These are phyloP conservation scores for Huntiella bhutanensis DNA, from an alignment of 2,329 filamentous ascomycete genomes.

Conservation along the genomic window DNA sequence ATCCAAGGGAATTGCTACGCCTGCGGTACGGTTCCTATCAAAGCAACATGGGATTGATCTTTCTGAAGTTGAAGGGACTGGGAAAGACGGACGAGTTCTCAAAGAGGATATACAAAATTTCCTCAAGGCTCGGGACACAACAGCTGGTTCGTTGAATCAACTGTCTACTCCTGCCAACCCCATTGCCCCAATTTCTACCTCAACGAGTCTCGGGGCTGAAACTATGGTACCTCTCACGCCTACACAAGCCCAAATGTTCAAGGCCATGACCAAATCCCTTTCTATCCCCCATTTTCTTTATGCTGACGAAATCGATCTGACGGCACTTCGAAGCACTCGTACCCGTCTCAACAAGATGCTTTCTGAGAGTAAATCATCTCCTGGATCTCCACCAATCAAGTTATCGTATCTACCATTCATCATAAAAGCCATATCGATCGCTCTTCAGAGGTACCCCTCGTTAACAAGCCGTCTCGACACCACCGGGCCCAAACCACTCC, in stretches of 20 bases:
- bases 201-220: conserved; percentile 36
- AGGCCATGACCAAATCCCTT: conserved; percentile 83
- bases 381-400: conserved; percentile 33
- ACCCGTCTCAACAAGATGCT: conserved; percentile 53
- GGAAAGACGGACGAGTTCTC: conserved; percentile 73
- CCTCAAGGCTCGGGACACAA: conserved; percentile 30
- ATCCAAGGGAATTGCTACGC: conserved; percentile 66
- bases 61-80: conserved; percentile 59
- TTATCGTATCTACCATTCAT: conserved; percentile 87
- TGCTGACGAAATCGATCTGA: conserved; percentile 74
- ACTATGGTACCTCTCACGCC: conserved; percentile 51
- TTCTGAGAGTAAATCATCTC: conserved; percentile 22
- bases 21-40: conserved; percentile 73
- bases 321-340: conserved; percentile 52
- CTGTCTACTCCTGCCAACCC: conserved; percentile 13
- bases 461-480: conserved; percentile 71
- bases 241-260: conserved; percentile 89
- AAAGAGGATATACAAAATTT: conserved; percentile 81
- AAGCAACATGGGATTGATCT: conserved; percentile 69
- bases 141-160: background rate
- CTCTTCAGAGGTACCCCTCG: conserved; percentile 62
- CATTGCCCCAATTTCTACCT: conserved; percentile 18
- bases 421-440: conserved; percentile 81
- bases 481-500: conserved; percentile 43
- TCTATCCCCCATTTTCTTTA: conserved; percentile 91